Percentiles rank a stretch among this genome's conserved stretches.
Conservation (phyloP, 768 basidiomycete species). For the Kwoniella newhampshirensis region DNA sequence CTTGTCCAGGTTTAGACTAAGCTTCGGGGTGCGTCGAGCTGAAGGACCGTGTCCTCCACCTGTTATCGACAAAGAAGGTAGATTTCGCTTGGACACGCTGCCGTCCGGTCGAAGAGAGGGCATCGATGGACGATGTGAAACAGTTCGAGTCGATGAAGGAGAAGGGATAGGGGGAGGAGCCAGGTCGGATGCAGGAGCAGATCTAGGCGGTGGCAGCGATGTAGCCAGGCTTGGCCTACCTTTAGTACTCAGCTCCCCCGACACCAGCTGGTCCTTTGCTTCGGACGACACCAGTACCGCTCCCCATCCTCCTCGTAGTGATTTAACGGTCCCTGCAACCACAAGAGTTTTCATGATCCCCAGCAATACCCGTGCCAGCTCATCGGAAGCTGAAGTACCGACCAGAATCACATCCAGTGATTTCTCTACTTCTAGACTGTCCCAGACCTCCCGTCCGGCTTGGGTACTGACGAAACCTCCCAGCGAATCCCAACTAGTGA, state of each 20-base stretch:
- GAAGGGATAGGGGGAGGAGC: slow-evolving; percentile 26
- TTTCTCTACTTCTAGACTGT: slow-evolving; percentile 69
- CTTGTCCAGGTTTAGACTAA: slow-evolving; percentile 37
- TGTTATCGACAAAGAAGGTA: slow-evolving; percentile 42
- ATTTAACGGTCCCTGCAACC: slow-evolving; percentile 13
- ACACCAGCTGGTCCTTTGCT: slow-evolving; percentile 9
- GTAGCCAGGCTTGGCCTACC: slow-evolving; percentile 3
- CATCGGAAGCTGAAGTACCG: slow-evolving; percentile 22
- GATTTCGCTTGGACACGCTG: slow-evolving; percentile 61
- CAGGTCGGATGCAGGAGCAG: slow-evolving; percentile 57
- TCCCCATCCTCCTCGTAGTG: slow-evolving; percentile 43
- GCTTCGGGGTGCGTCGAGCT: slow-evolving; percentile 33
- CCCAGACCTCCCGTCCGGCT: slow-evolving; percentile 70
- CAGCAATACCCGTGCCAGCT: slow-evolving; percentile 24
- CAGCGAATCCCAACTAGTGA: slow-evolving; percentile 63
- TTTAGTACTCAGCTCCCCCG: slow-evolving; percentile 17
- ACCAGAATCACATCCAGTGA: slow-evolving; percentile 32
- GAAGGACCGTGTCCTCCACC: neutral
- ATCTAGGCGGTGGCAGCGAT: slow-evolving; percentile 61
- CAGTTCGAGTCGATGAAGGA: slow-evolving; percentile 4
- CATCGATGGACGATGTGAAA: slow-evolving; percentile 42
- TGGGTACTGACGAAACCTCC: slow-evolving; percentile 81
- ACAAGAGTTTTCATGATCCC: slow-evolving; percentile 24
- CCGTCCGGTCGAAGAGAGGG: slow-evolving; percentile 57
- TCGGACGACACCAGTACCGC: slow-evolving; percentile 13